Conservation (phyloP, 1,284 basidiomycete species). For the Cystobasidium pallidum region DNA sequence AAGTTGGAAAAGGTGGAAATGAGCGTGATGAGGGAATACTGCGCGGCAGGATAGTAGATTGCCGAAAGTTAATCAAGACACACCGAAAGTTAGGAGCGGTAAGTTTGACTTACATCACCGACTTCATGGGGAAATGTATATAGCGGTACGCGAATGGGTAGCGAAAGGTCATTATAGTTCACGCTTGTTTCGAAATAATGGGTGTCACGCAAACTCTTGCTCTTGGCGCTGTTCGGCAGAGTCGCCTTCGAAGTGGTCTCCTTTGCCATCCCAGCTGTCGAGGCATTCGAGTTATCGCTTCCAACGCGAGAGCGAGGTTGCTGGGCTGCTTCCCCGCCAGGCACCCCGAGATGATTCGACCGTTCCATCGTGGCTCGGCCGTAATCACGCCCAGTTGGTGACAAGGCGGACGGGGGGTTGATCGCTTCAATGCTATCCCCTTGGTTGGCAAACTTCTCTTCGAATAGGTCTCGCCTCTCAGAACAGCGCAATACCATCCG, state of each 20-base stretch:
- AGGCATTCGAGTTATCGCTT: slow-evolving; percentile 26
- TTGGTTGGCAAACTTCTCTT: slow-evolving; percentile 64
- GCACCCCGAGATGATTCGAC: background rate
- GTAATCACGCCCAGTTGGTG: background rate
- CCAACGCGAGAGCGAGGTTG: slow-evolving; percentile 18
- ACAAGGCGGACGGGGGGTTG: background rate
- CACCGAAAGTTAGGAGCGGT: slow-evolving; percentile 45
- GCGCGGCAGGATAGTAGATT: slow-evolving; percentile 13
- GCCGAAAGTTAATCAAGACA: background rate
- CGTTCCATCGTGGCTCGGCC: background rate
- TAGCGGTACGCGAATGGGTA: slow-evolving; percentile 85
- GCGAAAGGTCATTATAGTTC: slow-evolving; percentile 71
- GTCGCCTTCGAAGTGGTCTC: background rate
- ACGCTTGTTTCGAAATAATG: slow-evolving; percentile 88
- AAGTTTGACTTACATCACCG: slow-evolving; percentile 72
- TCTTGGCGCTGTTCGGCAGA: slow-evolving; percentile 1
- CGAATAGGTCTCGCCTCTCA: slow-evolving; percentile 88
- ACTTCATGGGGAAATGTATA: slow-evolving; percentile 89
- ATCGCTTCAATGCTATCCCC: background rate
- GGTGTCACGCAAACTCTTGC: slow-evolving; percentile 72
- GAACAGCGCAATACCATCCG: slow-evolving; percentile 85
- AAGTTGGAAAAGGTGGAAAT: slow-evolving; percentile 78
- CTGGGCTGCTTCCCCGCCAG: slow-evolving; percentile 6
- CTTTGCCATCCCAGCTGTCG: background rate
- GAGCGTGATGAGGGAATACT: slow-evolving; percentile 91